Percentiles rank a stretch among this genome's conserved stretches.
Evolutionary conservation across 129 eudicot species (phyloP).

Genomic region (Escallonia rubra): DNA sequence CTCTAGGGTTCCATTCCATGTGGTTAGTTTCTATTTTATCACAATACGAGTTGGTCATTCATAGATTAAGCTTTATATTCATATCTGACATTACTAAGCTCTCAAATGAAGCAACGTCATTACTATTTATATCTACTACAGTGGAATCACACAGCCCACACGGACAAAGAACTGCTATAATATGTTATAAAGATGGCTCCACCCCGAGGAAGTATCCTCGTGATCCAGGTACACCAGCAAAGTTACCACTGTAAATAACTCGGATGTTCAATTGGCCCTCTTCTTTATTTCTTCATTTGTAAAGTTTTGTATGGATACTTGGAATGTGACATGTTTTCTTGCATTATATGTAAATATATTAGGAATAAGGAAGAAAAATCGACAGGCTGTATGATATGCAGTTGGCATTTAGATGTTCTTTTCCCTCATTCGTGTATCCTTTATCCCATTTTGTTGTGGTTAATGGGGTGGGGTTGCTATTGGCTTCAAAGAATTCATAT

Average conservation of each 20-base stretch:
- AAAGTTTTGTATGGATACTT: neutral
- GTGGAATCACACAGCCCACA: conserved; percentile 84
- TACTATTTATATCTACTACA: conserved; percentile 32
- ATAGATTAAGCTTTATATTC: neutral
- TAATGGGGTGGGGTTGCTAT: too few species aligned
- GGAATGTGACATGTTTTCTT: neutral
- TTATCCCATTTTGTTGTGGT: too few species aligned
- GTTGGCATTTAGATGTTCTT: neutral
- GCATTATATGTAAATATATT: neutral
- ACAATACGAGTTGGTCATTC: conserved; percentile 6
- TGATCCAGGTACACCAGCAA: conserved; percentile 91
- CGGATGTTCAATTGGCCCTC: conserved; percentile 17
- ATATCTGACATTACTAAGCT: conserved; percentile 1
- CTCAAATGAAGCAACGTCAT: conserved; percentile 7
- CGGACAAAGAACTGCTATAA: conserved; percentile 94
- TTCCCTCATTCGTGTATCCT: neutral
- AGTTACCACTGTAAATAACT: conserved; percentile 64
- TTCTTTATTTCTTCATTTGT: neutral
- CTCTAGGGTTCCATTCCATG: neutral
- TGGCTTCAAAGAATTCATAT: too few species aligned
- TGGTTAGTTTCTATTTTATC: neutral
- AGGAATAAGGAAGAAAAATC: neutral
- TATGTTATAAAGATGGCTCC: conserved; percentile 58
- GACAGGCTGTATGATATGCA: neutral
- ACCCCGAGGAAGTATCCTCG: conserved; percentile 97